Evolutionary conservation across 2,329 filamentous ascomycete species (phyloP).

Genomic region (Penicillium decumbens): DNA sequence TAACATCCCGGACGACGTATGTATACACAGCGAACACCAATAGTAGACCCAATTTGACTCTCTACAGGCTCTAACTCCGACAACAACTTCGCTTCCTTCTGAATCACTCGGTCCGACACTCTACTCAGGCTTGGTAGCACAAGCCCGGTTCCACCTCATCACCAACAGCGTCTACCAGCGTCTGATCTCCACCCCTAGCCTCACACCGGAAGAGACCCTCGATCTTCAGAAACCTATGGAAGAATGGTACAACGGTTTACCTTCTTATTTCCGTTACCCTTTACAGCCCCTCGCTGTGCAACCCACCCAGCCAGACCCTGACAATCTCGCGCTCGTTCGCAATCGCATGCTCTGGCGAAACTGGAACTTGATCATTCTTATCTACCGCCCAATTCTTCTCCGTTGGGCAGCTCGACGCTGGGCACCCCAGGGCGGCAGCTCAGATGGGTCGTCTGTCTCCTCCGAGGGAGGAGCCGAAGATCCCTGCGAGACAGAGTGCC

Average conservation of each 20-base stretch:
- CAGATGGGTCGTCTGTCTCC: conserved; percentile 19
- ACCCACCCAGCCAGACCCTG: conserved; percentile 30
- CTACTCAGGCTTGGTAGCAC: conserved; percentile 43
- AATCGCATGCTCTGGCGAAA: conserved; percentile 42
- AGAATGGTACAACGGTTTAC: conserved; percentile 41
- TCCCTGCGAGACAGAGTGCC: conserved; percentile 37
- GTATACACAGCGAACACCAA: not conserved
- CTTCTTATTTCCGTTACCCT: conserved; percentile 38
- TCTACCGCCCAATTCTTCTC: conserved; percentile 43
- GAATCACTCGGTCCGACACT: conserved; percentile 40
- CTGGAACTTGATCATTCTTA: conserved; percentile 43
- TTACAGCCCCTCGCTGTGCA: conserved; percentile 18
- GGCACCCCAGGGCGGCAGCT: conserved; percentile 23
- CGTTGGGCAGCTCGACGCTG: conserved; percentile 38
- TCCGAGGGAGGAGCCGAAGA: conserved; percentile 30
- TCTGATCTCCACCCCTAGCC: conserved; percentile 41
- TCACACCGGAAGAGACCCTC: conserved; percentile 41
- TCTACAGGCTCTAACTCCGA: conserved; percentile 32
- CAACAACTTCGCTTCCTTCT: conserved; percentile 34
- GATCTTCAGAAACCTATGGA: conserved; percentile 42
- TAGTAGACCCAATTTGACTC: conserved; percentile 1
- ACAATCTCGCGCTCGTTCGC: conserved; percentile 38
- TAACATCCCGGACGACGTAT: conserved; percentile 43
- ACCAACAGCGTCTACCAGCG: conserved; percentile 46
- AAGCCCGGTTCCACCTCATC: conserved; percentile 41